phyloP scores from a whole-genome alignment of 805 yeast species.

The Saccharomycopsis capsularis region DNA sequence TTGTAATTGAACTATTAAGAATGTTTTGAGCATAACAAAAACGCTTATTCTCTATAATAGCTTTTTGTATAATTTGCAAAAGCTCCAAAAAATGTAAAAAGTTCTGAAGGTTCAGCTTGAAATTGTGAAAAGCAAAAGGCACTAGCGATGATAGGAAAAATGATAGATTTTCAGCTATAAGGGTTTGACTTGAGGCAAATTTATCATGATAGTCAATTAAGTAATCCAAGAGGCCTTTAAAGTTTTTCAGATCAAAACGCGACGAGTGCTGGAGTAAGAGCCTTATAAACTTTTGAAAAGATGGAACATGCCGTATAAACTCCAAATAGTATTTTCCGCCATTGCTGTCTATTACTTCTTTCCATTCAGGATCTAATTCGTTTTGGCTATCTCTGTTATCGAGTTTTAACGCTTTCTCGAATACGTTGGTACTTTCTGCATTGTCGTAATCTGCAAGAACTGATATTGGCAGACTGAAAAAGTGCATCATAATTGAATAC shows the following conservation, averaged over 20 bases:
- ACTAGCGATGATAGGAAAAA: background rate
- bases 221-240: background rate
- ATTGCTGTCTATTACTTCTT: too few species aligned
- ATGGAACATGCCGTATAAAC: conserved; percentile 7
- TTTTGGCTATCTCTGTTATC: background rate
- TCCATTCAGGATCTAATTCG: too few species aligned
- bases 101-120: background rate
- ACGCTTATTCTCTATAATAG: conserved; percentile 1
- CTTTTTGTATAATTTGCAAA: conserved; percentile 5
- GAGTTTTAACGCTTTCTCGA: background rate
- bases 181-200: too few species aligned
- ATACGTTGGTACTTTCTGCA: conserved; percentile 27
- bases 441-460: background rate
- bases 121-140: conserved; percentile 2
- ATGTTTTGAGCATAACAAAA: background rate
- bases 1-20: background rate
- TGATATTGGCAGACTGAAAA: conserved; percentile 8
- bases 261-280: background rate
- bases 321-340: too few species aligned
- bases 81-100: conserved; percentile 9
- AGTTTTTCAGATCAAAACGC: background rate
- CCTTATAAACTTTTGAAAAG: conserved; percentile 11
- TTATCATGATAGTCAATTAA: background rate
- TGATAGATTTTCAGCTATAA: background rate
- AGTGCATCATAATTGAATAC: conserved; percentile 16